Base-by-base conservation (phyloP, 2,329 filamentous ascomycete species). In the Neodidymelliopsis sp. region DNA sequence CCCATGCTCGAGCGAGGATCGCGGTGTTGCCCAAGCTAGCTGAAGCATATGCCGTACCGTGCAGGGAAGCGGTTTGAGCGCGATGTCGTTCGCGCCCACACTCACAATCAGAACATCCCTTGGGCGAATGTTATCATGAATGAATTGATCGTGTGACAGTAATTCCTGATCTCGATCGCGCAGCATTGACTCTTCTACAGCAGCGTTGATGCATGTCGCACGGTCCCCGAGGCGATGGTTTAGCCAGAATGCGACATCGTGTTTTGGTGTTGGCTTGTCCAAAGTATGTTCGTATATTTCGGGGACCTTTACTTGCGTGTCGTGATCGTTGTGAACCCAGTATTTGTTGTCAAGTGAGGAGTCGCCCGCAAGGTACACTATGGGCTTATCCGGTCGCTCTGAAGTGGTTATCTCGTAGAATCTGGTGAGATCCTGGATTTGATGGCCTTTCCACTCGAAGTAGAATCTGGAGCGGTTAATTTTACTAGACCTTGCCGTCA, bases 261-360 rank as follows among this genome's bases (percentile, higher is more conserved):
- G 66, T 22, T 70, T 72, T 1, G 63, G 63, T 1, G 15, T 34
- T 6, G 66, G 64, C 1, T 28, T 49, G 12, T 62, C 49, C 4
- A 74, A 56, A 3, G 60, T 55, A 1, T 58, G 38, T 2, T 57
- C 6, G 49, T 73, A 73, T 4, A 74, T 70, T 1, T 60, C 38
- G 2, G 71, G 69, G 1, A 63, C 36, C 2, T 54, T 34, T 6
- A 58, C 48, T 4, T 52, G 45, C 4, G 60, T 13, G 1, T 51
- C 35, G 0, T 62, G 44, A 7, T 53, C 50, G 5, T 46, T 51
- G 11, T 60, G 44, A 1, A 73, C 60, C 71, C 71, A 74, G 52
- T 56, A 63, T 41, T 73, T 74, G 50, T 74, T 73, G 49, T 74
- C 71, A 4, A 73, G 63, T 13, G 71, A 73, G 5, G 71, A 74